These are phyloP conservation scores for Candida koratica DNA, from an alignment of 805 yeast species.

Conservation along the genomic window DNA sequence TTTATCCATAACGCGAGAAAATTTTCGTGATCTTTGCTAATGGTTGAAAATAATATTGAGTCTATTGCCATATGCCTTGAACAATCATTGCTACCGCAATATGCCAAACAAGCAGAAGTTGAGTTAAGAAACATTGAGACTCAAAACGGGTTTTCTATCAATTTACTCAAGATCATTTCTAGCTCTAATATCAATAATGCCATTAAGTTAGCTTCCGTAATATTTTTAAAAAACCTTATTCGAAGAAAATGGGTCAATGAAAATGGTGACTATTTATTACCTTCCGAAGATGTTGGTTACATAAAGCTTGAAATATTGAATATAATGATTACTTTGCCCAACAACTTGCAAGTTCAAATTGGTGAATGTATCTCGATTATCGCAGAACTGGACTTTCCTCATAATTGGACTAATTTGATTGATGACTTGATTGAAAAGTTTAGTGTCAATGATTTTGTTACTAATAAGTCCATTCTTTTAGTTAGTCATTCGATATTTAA, in stretches of 20 bases:
- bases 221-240: constrained; percentile 85
- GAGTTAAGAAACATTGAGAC: constrained; percentile 59
- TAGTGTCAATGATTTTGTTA: constrained; percentile 59
- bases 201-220: constrained; percentile 80
- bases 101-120: constrained; percentile 65
- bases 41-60: constrained; percentile 40
- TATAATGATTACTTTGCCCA: constrained; percentile 81
- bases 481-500: constrained; percentile 96
- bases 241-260: constrained; percentile 88
- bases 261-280: constrained; percentile 70
- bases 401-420: constrained; percentile 74
- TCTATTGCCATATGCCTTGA: constrained; percentile 52
- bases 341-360: constrained; percentile 79
- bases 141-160: constrained; percentile 70
- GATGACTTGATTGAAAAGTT: constrained; percentile 70
- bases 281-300: constrained; percentile 55
- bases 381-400: constrained; percentile 96
- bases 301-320: constrained; percentile 76
- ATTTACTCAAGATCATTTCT: constrained; percentile 74
- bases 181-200: constrained; percentile 48
- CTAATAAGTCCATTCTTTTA: constrained; percentile 78
- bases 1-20: constrained; percentile 6
- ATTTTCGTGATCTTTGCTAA: constrained; percentile 11
- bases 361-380: constrained; percentile 91
- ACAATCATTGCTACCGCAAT: constrained; percentile 60